These are phyloP conservation scores for Trametes hirsuta DNA, from an alignment of 1,284 basidiomycete genomes.

Conservation along the genomic window DNA sequence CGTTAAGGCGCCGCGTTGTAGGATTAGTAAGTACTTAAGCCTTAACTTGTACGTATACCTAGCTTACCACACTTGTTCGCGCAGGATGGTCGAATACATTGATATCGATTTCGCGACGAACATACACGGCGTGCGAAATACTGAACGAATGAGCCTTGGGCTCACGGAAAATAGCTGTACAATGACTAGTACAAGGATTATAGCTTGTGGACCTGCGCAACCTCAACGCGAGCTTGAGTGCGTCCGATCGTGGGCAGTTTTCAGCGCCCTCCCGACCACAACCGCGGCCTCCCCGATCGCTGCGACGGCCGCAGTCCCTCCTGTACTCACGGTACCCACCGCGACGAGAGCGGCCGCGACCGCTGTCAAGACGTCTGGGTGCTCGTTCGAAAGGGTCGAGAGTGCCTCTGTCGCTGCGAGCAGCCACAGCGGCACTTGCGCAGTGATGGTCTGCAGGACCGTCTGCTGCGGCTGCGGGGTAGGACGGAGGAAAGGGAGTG, in stretches of 20 bases:
- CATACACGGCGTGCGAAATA: not conserved
- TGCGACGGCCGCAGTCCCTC: slow-evolving; percentile 19
- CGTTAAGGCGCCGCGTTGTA: not conserved
- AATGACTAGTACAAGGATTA: not conserved
- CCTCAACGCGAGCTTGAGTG: slow-evolving; percentile 5
- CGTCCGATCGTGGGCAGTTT: slow-evolving; percentile 20
- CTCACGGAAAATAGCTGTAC: not conserved
- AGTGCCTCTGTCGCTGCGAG: slow-evolving; percentile 69
- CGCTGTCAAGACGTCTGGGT: slow-evolving; percentile 69
- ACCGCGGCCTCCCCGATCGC: slow-evolving; percentile 23
- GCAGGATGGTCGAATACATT: too few relatives aligned
- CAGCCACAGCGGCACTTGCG: slow-evolving; percentile 70
- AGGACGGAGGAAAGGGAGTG: slow-evolving; percentile 19
- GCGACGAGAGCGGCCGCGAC: slow-evolving; percentile 74
- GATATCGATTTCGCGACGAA: not conserved
- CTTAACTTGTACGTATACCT: too few relatives aligned
- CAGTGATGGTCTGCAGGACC: slow-evolving; percentile 41
- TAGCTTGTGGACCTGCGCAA: not conserved
- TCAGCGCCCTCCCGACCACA: slow-evolving; percentile 20
- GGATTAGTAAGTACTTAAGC: not conserved
- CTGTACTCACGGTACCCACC: slow-evolving; percentile 64
- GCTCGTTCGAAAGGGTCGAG: slow-evolving; percentile 65
- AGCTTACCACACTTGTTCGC: too few relatives aligned
- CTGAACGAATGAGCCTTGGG: too few relatives aligned
- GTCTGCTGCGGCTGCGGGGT: slow-evolving; percentile 41